phyloP scores from a whole-genome alignment of 2,329 filamentous ascomycete species.

The Hypoxylon rubiginosum region DNA sequence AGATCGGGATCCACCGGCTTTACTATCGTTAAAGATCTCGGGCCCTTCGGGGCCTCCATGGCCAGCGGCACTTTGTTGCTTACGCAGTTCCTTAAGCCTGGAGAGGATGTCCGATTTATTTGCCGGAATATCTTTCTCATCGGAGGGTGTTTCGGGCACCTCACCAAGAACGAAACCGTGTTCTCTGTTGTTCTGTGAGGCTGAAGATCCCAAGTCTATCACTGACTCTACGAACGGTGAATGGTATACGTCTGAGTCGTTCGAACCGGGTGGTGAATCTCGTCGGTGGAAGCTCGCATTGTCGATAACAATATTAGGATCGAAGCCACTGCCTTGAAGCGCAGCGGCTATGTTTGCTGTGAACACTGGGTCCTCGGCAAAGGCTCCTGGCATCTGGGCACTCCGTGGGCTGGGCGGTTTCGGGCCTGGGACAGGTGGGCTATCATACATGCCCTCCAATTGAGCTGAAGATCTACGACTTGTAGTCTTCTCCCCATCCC shows the following conservation, averaged over 20 bases:
- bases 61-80: conserved; percentile 56
- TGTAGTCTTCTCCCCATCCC: conserved; percentile 27
- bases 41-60: conserved; percentile 44
- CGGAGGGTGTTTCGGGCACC: conserved; percentile 57
- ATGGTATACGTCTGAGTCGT: conserved; percentile 63
- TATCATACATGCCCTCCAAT: conserved; percentile 58
- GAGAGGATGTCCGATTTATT: conserved; percentile 46
- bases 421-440: conserved; percentile 68
- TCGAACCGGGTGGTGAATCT: conserved; percentile 72
- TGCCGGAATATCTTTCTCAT: conserved; percentile 50
- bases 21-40: conserved; percentile 40
- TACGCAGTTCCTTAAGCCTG: conserved; percentile 52
- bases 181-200: conserved; percentile 46
- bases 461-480: conserved; percentile 52
- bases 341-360: conserved; percentile 78
- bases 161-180: conserved; percentile 64
- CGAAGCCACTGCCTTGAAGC: conserved; percentile 76
- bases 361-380: conserved; percentile 77
- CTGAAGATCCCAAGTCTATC: conserved; percentile 54
- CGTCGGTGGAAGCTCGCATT: conserved; percentile 74
- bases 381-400: conserved; percentile 73
- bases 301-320: conserved; percentile 77
- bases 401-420: conserved; percentile 65
- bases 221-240: conserved; percentile 65
- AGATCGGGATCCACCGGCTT: conserved; percentile 36